Conservation (phyloP, 805 yeast species). For the Lipomyces mesembrius region DNA sequence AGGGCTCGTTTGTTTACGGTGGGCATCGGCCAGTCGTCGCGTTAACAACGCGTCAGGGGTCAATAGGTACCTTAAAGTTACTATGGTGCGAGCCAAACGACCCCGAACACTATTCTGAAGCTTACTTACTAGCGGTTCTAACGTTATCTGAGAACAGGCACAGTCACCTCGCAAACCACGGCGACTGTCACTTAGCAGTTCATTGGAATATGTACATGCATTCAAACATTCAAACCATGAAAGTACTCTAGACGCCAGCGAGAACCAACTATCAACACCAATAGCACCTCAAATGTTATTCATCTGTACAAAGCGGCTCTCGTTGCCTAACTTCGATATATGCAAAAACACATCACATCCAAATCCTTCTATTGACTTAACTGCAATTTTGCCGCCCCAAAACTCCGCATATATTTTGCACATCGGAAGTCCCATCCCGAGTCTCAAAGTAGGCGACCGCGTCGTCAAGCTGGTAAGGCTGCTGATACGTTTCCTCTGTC, state of each 20-base stretch:
- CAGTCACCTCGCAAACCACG: too few relatives aligned
- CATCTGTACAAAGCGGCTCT: constrained; percentile 27
- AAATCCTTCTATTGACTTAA: constrained; percentile 84
- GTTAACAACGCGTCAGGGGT: constrained; percentile 2
- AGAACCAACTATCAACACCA: not conserved
- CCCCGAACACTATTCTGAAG: too few relatives aligned
- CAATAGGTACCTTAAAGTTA: not conserved
- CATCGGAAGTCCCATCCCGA: constrained; percentile 91
- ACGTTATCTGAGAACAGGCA: too few relatives aligned
- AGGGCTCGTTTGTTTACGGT: not conserved
- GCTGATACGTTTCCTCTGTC: constrained; percentile 60
- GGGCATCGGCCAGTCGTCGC: not conserved
- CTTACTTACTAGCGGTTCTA: too few relatives aligned
- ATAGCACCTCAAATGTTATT: constrained; percentile 13
- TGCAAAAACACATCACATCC: constrained; percentile 88
- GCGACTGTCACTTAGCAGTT: not conserved
- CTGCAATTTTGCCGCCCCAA: constrained; percentile 89
- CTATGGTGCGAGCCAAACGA: not conserved
- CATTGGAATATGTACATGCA: not conserved
- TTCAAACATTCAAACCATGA: not conserved
- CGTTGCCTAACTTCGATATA: constrained; percentile 74
- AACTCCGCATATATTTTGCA: constrained; percentile 86
- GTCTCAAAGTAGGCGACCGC: constrained; percentile 72
- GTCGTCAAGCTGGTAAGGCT: constrained; percentile 69
- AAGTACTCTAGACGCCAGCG: not conserved